Evolutionary conservation across 768 basidiomycete species (phyloP).

Genomic region (Epithele typhae): DNA sequence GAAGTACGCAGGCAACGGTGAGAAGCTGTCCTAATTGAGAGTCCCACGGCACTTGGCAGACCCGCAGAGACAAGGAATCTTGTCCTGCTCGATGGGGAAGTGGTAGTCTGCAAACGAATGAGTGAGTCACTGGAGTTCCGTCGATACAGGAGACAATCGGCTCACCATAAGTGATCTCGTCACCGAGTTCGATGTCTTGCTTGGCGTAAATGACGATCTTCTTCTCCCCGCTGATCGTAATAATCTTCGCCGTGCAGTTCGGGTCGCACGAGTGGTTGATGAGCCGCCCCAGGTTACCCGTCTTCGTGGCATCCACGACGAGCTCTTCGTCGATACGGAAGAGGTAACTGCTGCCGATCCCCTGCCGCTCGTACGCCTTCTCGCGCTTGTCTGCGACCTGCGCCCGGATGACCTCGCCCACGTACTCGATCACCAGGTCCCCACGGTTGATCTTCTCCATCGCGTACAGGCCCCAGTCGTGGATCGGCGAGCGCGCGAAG

Average conservation of each 20-base stretch:
- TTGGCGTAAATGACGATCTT: conserved; percentile 99
- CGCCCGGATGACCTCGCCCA: conserved; percentile 93
- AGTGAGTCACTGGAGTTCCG: conserved; percentile 1
- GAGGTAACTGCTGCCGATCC: conserved; percentile 96
- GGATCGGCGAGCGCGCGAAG: conserved; percentile 92
- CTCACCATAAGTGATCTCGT: conserved; percentile 96
- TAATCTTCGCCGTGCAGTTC: conserved; percentile 87
- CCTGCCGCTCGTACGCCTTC: conserved; percentile 94
- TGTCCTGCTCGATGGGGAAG: conserved; percentile 98
- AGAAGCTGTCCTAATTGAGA: conserved; percentile 69
- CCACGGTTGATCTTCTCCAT: conserved; percentile 92
- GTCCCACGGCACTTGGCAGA: conserved; percentile 89
- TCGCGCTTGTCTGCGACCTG: conserved; percentile 96
- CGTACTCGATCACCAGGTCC: conserved; percentile 99
- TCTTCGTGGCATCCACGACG: conserved; percentile 98
- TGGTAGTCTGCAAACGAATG: conserved; percentile 72
- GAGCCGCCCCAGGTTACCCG: conserved; percentile 97
- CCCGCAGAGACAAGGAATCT: conserved; percentile 91
- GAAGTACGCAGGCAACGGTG: conserved; percentile 18
- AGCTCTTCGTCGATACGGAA: conserved; percentile 98
- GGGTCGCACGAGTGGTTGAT: conserved; percentile 99
- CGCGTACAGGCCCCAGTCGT: conserved; percentile 98
- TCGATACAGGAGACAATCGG: background rate
- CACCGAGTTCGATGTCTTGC: conserved; percentile 90
- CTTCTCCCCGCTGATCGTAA: conserved; percentile 87